Evolutionary conservation across 352 stramenopile genomes (phyloP).

Genomic region (Phytophthora uliginosa): DNA sequence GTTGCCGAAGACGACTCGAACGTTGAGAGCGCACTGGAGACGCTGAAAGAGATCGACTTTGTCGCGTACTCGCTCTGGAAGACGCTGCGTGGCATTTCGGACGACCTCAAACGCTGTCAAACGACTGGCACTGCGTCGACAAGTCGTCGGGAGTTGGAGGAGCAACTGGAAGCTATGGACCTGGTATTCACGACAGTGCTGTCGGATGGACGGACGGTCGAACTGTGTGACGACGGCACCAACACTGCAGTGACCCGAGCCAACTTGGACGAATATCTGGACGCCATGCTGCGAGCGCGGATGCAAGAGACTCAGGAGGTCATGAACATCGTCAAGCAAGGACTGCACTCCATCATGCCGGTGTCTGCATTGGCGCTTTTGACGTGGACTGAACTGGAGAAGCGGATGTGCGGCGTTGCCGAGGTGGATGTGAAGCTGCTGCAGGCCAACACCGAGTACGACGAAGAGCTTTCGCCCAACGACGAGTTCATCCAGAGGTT

Average conservation of each 20-base stretch:
- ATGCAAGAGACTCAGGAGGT: slow-evolving; percentile 55
- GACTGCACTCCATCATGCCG: slow-evolving; percentile 80
- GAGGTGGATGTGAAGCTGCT: slow-evolving; percentile 82
- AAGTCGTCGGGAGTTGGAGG: slow-evolving; percentile 27
- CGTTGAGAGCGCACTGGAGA: slow-evolving; percentile 45
- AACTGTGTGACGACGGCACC: slow-evolving; percentile 50
- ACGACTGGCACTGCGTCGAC: background rate
- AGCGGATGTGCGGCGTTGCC: slow-evolving; percentile 73
- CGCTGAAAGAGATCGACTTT: slow-evolving; percentile 77
- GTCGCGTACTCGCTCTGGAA: slow-evolving; percentile 66
- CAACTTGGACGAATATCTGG: slow-evolving; percentile 66
- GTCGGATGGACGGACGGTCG: slow-evolving; percentile 64
- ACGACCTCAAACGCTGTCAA: slow-evolving; percentile 26
- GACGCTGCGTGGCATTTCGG: slow-evolving; percentile 43
- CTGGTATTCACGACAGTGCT: slow-evolving; percentile 81
- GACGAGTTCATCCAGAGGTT: slow-evolving; percentile 85
- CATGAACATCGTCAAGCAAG: slow-evolving; percentile 80
- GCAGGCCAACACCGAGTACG: slow-evolving; percentile 85
- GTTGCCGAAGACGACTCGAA: slow-evolving; percentile 53
- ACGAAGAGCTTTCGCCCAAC: slow-evolving; percentile 71
- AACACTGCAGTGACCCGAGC: slow-evolving; percentile 50
- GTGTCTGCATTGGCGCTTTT: slow-evolving; percentile 66
- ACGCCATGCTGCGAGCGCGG: slow-evolving; percentile 49
- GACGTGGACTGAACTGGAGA: slow-evolving; percentile 79
- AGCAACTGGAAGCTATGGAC: slow-evolving; percentile 75